Percentiles rank a stretch among this genome's conserved stretches.
Evolutionary conservation across 2,329 filamentous ascomycete species (phyloP).

Genomic region (Talaromyces marneffei): DNA sequence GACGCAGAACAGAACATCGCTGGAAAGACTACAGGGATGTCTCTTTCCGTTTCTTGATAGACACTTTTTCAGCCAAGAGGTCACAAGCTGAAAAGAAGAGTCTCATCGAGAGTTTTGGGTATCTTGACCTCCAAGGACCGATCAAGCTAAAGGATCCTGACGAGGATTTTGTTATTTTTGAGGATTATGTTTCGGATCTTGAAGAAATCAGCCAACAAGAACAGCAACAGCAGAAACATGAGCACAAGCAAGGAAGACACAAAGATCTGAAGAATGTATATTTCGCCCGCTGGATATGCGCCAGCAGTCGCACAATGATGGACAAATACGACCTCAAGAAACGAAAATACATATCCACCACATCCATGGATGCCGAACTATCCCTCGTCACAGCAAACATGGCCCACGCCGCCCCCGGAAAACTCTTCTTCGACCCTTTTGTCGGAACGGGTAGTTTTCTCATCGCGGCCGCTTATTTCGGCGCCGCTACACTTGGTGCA

Average conservation of each 20-base stretch:
- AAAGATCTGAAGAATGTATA: constrained; percentile 57
- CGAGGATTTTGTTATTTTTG: constrained; percentile 71
- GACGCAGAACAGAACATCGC: constrained; percentile 51
- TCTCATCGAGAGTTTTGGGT: constrained; percentile 77
- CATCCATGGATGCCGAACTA: constrained; percentile 94
- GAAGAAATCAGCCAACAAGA: constrained; percentile 7
- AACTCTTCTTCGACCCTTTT: constrained; percentile 89
- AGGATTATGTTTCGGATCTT: constrained; percentile 62
- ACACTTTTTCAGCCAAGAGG: constrained; percentile 73
- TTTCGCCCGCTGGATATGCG: constrained; percentile 66
- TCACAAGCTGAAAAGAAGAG: constrained; percentile 57
- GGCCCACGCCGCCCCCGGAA: constrained; percentile 72
- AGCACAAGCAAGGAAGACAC: not conserved
- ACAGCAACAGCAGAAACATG: constrained; percentile 1
- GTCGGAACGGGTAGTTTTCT: constrained; percentile 93
- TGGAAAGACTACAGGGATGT: constrained; percentile 61
- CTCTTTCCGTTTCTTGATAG: constrained; percentile 79
- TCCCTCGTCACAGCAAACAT: constrained; percentile 89
- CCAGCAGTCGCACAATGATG: constrained; percentile 61
- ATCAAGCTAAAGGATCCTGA: constrained; percentile 72
- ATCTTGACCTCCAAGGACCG: constrained; percentile 69
- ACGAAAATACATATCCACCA: constrained; percentile 86
- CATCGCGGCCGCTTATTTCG: constrained; percentile 83
- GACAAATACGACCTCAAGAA: constrained; percentile 86
- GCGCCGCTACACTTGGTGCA: constrained; percentile 73